A percentile compares a stretch with the other conserved stretches of the same genome.
These are phyloP conservation scores for Globisporangium acanthophoron DNA, from an alignment of 352 stramenopile genomes.

Conservation along the genomic window DNA sequence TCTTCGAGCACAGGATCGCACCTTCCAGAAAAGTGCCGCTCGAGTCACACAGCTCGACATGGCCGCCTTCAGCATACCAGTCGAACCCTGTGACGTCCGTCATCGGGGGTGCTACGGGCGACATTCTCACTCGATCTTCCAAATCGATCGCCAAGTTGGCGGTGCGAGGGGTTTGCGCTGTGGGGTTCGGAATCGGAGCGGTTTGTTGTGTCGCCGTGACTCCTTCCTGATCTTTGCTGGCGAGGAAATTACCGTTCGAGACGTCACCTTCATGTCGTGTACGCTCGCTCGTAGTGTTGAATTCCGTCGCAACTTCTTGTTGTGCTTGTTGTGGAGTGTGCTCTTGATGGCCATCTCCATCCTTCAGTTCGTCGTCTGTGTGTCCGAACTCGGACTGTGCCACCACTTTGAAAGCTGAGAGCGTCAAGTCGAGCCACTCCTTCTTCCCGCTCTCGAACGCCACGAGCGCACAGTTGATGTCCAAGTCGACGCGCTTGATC, in stretches of 20 bases:
- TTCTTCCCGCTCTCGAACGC: conserved; percentile 37
- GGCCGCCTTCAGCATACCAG: conserved; percentile 44
- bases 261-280: too few species aligned
- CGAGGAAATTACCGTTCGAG: not conserved
- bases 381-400: not conserved
- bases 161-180: not conserved
- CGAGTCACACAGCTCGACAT: conserved; percentile 41
- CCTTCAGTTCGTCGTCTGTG: not conserved
- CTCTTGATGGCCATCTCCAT: not conserved
- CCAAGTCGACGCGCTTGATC: conserved; percentile 43
- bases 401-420: conserved; percentile 36
- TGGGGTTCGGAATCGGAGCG: not conserved
- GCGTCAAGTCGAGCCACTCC: conserved; percentile 48
- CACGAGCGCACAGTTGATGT: conserved; percentile 53
- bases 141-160: not conserved
- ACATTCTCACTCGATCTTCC: not conserved
- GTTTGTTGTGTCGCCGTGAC: not conserved
- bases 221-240: not conserved
- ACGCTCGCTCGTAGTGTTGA: not conserved
- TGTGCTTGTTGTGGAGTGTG: not conserved
- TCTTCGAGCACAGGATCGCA: conserved; percentile 39
- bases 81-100: conserved; percentile 23
- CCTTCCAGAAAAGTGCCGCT: conserved; percentile 37
- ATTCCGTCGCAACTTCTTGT: not conserved
- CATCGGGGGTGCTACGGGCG: not conserved